Percentiles rank a stretch among this genome's conserved stretches.
phyloP scores from a whole-genome alignment of 2,329 filamentous ascomycete genomes.

The Xylariales sp. region DNA sequence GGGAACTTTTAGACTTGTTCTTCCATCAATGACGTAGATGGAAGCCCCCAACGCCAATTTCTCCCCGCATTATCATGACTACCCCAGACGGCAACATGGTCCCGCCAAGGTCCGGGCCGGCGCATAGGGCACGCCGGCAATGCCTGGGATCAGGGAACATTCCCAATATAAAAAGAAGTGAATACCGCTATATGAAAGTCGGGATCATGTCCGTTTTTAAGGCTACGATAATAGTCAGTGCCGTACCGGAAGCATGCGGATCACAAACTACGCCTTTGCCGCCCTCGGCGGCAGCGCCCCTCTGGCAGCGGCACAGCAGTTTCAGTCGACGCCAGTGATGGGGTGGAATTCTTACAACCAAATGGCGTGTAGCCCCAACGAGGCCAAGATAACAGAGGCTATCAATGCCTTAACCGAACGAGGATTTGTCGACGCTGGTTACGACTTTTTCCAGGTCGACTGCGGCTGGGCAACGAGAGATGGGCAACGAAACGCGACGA shows the following conservation, averaged over 20 bases:
- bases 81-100: neutral
- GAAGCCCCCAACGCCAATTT: neutral
- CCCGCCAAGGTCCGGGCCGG: neutral
- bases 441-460: constrained; percentile 31
- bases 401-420: constrained; percentile 23
- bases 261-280: constrained; percentile 9
- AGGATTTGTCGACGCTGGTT: constrained; percentile 30
- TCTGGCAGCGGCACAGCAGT: constrained; percentile 19
- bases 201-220: neutral
- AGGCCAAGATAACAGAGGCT: constrained; percentile 12
- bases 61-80: neutral
- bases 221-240: neutral
- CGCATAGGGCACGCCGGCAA: neutral
- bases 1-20: neutral
- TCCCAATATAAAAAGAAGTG: neutral
- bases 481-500: constrained; percentile 26
- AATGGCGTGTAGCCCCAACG: constrained; percentile 28
- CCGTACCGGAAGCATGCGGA: constrained; percentile 6
- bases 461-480: constrained; percentile 35
- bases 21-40: constrained; percentile 20
- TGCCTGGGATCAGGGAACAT: neutral
- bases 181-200: neutral
- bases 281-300: constrained; percentile 6
- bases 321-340: constrained; percentile 34
- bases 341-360: constrained; percentile 35